Base-by-base conservation (phyloP, 495 filamentous ascomycete genomes). In the Aspergillus bertholletiae region DNA sequence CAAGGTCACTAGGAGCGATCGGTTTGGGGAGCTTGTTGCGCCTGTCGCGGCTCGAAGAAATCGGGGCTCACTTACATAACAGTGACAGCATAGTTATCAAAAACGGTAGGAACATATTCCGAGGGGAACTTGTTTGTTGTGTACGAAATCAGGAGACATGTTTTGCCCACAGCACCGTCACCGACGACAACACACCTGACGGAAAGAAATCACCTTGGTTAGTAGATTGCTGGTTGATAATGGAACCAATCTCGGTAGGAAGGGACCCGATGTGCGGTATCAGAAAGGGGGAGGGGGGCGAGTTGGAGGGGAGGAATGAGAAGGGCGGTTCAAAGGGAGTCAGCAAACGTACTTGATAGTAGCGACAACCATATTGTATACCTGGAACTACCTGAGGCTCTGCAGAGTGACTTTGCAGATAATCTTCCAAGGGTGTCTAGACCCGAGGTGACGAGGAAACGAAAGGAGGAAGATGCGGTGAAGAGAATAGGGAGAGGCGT, bases 61-160 rank as follows among this genome's bases (percentile, higher is more conserved):
- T 12, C 41, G 41, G 39, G n/a, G 39, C 6, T 43, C 39, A 88
- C 92, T 85, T 81, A 97, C 92, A 97, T 97, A 51, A 97, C 92
- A 41, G 94, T 98, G 66, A 98, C 94, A 17, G 94, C 94, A 86
- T 98, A 98, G 75, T 98, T 98, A 71, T 98, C 94, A 72, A 98
- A 98, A 28, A 98, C 94, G 20, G 94, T 98, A 21, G 94, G 94
- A 20, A 98, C 94, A 68, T 98, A 98, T 91, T 98, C 94, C 57
- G 92, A 96, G 9, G 94, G 94, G 76, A 98, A 98, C 63, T 98
- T 98, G 81, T 98, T 98, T 58, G 94, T 98, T 39, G 94, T 98
- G 76, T 98, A 98, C 63, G 90, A 95, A 77, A 98, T 98, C 67
- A 98, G 83, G 50, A 98, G 84, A 74, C 94, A 98, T 43, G 94